These are phyloP conservation scores for Calonectria leucothoes DNA, from an alignment of 2,329 filamentous ascomycete species.

Conservation along the genomic window DNA sequence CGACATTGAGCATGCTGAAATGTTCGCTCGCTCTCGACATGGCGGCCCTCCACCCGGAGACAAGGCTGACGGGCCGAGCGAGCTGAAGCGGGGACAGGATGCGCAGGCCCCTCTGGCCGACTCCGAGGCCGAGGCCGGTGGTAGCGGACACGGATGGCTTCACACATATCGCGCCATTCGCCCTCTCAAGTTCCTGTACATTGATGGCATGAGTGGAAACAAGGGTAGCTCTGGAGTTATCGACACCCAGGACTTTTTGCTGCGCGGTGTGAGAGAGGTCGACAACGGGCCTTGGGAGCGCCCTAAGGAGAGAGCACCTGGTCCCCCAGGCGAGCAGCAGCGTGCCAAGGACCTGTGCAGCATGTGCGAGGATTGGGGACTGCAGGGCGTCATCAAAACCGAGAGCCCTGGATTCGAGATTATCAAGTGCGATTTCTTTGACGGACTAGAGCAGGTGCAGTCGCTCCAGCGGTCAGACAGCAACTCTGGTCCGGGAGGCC, in stretches of 20 bases:
- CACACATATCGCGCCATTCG: conserved; percentile 64
- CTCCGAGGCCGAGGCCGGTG: background rate
- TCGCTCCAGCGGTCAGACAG: conserved; percentile 40
- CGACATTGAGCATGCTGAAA: conserved; percentile 70
- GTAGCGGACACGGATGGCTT: conserved; percentile 55
- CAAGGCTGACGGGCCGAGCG: background rate
- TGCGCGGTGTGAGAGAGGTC: background rate
- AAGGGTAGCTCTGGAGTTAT: conserved; percentile 54
- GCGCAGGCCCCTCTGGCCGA: background rate
- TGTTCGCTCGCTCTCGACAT: conserved; percentile 56
- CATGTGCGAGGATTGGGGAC: conserved; percentile 24
- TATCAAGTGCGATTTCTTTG: conserved; percentile 68
- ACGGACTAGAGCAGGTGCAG: conserved; percentile 48
- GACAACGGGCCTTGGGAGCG: background rate
- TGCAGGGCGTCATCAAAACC: conserved; percentile 71
- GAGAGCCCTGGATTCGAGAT: conserved; percentile 72
- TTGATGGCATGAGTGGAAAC: conserved; percentile 69
- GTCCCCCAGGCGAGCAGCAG: conserved; percentile 3
- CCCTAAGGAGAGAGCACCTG: conserved; percentile 36
- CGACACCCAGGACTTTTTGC: conserved; percentile 11
- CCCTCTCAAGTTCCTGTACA: conserved; percentile 62
- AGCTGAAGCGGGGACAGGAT: background rate
- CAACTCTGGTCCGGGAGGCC: conserved; percentile 27
- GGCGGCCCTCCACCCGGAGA: background rate
- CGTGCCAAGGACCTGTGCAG: conserved; percentile 15